Base-by-base conservation (phyloP, 2,329 filamentous ascomycete genomes). In the Cercospora zeina region DNA sequence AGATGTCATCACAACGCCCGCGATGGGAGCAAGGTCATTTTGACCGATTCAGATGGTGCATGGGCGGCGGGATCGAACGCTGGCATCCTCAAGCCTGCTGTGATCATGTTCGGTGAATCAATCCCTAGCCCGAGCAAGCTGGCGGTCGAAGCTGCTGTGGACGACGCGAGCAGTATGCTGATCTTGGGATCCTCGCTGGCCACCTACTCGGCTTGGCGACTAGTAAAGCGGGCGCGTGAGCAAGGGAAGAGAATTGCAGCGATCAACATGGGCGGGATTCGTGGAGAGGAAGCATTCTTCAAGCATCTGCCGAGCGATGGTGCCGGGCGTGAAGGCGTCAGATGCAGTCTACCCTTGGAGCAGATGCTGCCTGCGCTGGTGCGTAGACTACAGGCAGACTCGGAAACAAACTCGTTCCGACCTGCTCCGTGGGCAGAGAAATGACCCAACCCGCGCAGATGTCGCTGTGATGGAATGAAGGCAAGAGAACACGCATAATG, bases 101-200 rank as follows among this genome's bases (percentile, higher is more conserved):
- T 99, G 1, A 87, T 93, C 70, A 97, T 97, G 91, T 97, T 97
- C 74, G 95, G 95, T 14, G 95, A 97, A 77, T 93, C 86, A 63
- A 96, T 97, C 54, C 80, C 85, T 0, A 76, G 78, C 1, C 71
- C 77, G 1, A 87, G 93, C 36, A 97, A 96, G 75, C 75, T 79
- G 1, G 87, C 86, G 0, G 93, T 93, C 1, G 93, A 97, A 72
- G 78, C 85, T 30, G 89, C 89, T 11, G 86, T 97, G 54, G 90
- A 97, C 71, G 82, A 83, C 30, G 89, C 91, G 1, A 87, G 86
- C 5, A 85, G 86, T 62, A 77, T 97, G 36, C 80, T 97, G 21
- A 84, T 97, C 8, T 76, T 97, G 14, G 95, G 93, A 3, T 97
- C 91, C 36, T 96, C 91, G 64, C 82, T 97, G 53, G 95, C 95